Evolutionary conservation across 75 land plant genomes (phyloP), one percentile per base, ranked within the genome.

Genomic region (Selaginella moellendorffii): DNA sequence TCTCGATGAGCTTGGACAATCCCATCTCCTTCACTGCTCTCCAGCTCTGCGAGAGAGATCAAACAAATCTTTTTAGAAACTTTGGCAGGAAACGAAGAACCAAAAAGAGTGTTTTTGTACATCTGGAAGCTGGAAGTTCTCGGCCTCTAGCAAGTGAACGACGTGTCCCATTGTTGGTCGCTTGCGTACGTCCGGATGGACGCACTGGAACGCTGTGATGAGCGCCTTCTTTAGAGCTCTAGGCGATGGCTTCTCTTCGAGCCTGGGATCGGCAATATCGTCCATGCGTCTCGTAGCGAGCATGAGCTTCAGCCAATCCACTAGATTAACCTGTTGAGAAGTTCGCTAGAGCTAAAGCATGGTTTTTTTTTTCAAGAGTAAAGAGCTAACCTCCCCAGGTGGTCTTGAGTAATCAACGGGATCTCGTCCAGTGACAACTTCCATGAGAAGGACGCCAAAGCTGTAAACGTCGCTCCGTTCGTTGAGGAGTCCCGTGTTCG

Each of bases 401-500:
- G 59, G 59, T 24, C 59, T 56, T 19, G 25, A 21, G n/a, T 56
- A 56, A 19, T 56, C 59, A 9, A 56, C 59, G 2, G 59, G 59
- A 56, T 56, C 59, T 24, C 59, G 5, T 19, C 59, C 59, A 8
- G 59, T 56, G 8, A 56, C 24, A 56, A 25, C 24, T 56, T 56
- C 59, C 19, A 56, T 21, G 2, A 56, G 19, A 25, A 56, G 59
- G 5, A 56, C 59, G 5, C 59, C 59, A 56, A 56, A 56, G 24
- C 59, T 56, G 24, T 56, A 56, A 8, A 56, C 24, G n/a, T 56
- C 59, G n/a, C 59, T 56, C 24, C 59, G 8, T n/a, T 56, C 59
- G 24, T 56, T 56, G 8, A 56, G 24, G 9, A 56, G 21, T 24
- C 59, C 59, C n/a, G 59, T 56, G 24, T 56, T 56, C 24, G 59